Percentiles rank a stretch among this genome's conserved stretches.
These are phyloP conservation scores for Pseudopithomyces maydicus DNA, from an alignment of 2,329 filamentous ascomycete species.

Conservation along the genomic window DNA sequence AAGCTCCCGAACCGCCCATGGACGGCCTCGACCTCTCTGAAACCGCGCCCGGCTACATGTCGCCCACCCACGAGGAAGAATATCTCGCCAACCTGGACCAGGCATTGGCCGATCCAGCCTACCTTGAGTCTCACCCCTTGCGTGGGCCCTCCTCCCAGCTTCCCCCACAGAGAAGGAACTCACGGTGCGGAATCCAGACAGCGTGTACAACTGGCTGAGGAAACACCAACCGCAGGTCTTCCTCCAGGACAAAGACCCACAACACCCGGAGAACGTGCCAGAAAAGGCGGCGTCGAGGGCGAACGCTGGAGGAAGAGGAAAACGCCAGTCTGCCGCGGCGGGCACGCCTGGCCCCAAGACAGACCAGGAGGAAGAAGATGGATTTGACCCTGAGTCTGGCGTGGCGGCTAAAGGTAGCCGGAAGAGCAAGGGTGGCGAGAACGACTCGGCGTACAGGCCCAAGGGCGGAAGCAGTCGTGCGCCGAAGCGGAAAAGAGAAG, in stretches of 20 bases:
- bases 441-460: constrained; percentile 54
- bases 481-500: constrained; percentile 51
- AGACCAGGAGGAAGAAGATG: constrained; percentile 51
- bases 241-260: constrained; percentile 69
- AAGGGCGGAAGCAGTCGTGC: constrained; percentile 53
- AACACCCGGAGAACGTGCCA: constrained; percentile 44
- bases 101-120: constrained; percentile 52
- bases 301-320: constrained; percentile 35
- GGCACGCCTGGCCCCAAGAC: constrained; percentile 41
- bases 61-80: constrained; percentile 73
- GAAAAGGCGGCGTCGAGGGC: constrained; percentile 36
- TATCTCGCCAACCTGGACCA: constrained; percentile 71
- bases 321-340: constrained; percentile 41
- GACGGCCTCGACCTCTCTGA: constrained; percentile 55
- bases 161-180: constrained; percentile 55
- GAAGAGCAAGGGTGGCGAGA: constrained; percentile 40
- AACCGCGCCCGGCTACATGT: constrained; percentile 69
- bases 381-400: constrained; percentile 35
- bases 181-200: constrained; percentile 79
- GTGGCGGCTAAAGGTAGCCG: constrained; percentile 21
- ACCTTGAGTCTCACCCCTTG: constrained; percentile 46
- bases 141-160: constrained; percentile 46
- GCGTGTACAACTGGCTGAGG: constrained; percentile 94
- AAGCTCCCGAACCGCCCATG: constrained; percentile 40
- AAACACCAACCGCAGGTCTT: constrained; percentile 84